Percentiles rank a stretch among this genome's conserved stretches.
Conservation (phyloP, 192 early-diverging fungal species). For the Gaertneriomyces semiglobifer region DNA sequence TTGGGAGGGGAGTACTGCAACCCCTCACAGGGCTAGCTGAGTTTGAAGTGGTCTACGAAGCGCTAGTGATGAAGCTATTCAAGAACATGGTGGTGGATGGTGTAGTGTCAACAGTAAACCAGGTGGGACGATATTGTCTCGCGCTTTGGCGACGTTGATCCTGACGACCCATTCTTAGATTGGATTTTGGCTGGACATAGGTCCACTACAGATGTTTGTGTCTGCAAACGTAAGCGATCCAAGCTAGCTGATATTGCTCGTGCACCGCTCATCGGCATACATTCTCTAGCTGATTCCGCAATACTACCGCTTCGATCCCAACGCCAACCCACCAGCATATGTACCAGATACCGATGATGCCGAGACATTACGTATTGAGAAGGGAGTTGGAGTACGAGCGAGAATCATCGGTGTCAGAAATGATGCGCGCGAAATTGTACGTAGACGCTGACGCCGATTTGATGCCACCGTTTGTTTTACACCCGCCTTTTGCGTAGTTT, state of each 20-base stretch:
- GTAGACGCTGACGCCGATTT: constrained; percentile 23
- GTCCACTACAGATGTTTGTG: constrained; percentile 53
- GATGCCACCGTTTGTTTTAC: background rate
- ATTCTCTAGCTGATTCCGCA: background rate
- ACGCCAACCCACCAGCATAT: constrained; percentile 80
- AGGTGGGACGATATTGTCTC: constrained; percentile 46
- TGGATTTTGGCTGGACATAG: constrained; percentile 94
- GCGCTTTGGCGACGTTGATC: background rate
- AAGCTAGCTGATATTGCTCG: constrained; percentile 1
- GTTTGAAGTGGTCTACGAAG: constrained; percentile 85
- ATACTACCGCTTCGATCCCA: constrained; percentile 67
- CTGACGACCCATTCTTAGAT: constrained; percentile 46
- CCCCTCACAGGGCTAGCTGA: constrained; percentile 82
- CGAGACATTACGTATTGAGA: constrained; percentile 67
- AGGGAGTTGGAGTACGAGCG: constrained; percentile 77
- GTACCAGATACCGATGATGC: constrained; percentile 66
- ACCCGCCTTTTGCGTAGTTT: constrained; percentile 51
- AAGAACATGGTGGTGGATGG: constrained; percentile 95
- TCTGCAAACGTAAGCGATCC: constrained; percentile 9
- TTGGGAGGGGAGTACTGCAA: constrained; percentile 75
- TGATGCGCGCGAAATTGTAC: constrained; percentile 91
- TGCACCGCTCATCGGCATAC: background rate
- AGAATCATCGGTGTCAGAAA: constrained; percentile 86
- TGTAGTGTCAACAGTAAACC: constrained; percentile 77
- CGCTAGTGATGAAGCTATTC: constrained; percentile 96